These are phyloP conservation scores for Hymenoscyphus occultus DNA, from an alignment of 2,329 filamentous ascomycete genomes.

Conservation along the genomic window DNA sequence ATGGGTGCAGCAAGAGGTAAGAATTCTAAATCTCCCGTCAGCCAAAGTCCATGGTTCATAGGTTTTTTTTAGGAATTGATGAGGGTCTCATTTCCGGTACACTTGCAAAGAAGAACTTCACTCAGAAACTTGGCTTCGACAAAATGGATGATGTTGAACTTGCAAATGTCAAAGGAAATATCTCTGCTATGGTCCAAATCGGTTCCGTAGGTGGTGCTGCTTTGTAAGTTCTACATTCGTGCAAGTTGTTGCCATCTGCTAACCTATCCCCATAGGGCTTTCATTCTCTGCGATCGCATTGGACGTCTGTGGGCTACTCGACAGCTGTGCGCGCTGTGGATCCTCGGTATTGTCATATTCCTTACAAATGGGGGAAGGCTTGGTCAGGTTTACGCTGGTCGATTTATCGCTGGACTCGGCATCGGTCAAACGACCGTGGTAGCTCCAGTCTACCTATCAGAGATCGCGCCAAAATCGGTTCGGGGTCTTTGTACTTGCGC, in stretches of 20 bases:
- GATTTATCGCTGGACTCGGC: constrained; percentile 61
- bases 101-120: constrained; percentile 64
- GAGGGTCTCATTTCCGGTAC: constrained; percentile 75
- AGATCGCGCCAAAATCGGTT: constrained; percentile 66
- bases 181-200: constrained; percentile 79
- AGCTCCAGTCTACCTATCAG: constrained; percentile 69
- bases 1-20: constrained; percentile 70
- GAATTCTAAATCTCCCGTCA: not conserved
- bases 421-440: constrained; percentile 67
- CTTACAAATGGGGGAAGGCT: constrained; percentile 54
- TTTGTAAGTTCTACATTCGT: constrained; percentile 41
- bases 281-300: constrained; percentile 54
- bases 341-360: constrained; percentile 56
- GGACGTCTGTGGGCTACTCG: constrained; percentile 63
- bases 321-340: constrained; percentile 55
- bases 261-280: constrained; percentile 35
- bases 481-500: constrained; percentile 72
- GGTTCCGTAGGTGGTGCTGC: constrained; percentile 71
- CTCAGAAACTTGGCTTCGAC: constrained; percentile 54
- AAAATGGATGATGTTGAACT: constrained; percentile 50
- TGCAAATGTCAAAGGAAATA: constrained; percentile 71
- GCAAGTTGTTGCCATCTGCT: not conserved
- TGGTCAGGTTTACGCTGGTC: constrained; percentile 59
- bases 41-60: constrained; percentile 38
- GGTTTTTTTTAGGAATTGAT: constrained; percentile 42